phyloP scores from a whole-genome alignment of 306 rosid genomes.

The Chamaecrista fasciculata region DNA sequence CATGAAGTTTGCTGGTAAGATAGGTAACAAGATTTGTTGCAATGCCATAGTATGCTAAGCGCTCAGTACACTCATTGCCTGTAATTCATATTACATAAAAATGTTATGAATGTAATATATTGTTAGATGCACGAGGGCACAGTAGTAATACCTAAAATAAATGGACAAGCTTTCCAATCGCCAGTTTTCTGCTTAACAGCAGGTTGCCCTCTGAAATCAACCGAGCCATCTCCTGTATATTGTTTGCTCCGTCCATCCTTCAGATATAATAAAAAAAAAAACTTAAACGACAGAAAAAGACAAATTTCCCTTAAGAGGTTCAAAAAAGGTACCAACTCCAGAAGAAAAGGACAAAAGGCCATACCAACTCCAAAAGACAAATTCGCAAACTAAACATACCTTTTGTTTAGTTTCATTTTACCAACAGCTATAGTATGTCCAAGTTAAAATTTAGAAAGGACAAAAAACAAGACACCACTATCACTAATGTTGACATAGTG shows the following conservation, averaged over 20 bases:
- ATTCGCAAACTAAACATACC: too few relatives aligned
- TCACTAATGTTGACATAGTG: too few relatives aligned
- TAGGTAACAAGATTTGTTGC: constrained; percentile 91
- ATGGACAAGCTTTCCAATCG: constrained; percentile 77
- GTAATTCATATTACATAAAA: constrained; percentile 29
- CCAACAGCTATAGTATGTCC: too few relatives aligned
- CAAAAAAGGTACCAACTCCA: neutral
- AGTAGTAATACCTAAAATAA: constrained; percentile 71
- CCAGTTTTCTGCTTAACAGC: constrained; percentile 59
- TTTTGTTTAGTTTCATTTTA: too few relatives aligned
- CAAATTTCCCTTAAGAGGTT: neutral
- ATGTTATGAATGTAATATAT: neutral
- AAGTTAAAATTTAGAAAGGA: too few relatives aligned
- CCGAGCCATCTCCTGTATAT: constrained; percentile 70
- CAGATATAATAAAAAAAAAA: too few relatives aligned
- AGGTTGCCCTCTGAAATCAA: constrained; percentile 62
- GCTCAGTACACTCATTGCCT: constrained; percentile 93
- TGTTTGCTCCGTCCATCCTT: constrained; percentile 45
- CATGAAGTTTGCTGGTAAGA: constrained; percentile 76
- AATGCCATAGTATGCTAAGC: constrained; percentile 94
- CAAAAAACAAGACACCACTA: too few relatives aligned
- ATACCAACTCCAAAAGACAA: too few relatives aligned
- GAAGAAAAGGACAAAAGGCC: neutral
- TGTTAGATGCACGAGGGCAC: neutral
- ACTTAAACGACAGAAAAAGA: neutral